Conservation (phyloP, 257 asterid species). For the Hygrophila difformis region DNA sequence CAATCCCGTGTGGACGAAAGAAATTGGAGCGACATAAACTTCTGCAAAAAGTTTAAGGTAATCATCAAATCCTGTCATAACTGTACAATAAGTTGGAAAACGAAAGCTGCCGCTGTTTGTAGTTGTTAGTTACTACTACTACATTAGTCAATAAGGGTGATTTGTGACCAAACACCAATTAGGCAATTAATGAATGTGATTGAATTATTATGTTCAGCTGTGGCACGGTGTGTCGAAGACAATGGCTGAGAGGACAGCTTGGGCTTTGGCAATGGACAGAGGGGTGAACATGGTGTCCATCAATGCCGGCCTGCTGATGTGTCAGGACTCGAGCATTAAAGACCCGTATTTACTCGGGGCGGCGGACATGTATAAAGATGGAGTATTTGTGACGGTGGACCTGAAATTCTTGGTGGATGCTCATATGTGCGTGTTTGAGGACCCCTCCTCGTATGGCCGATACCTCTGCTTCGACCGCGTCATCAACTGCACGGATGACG, state of each 20-base stretch:
- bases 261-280: constrained; percentile 98
- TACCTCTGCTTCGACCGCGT: constrained; percentile 74
- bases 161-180: too few relatives aligned
- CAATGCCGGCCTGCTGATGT: constrained; percentile 61
- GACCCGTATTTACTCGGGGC: constrained; percentile 89
- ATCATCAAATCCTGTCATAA: too few relatives aligned
- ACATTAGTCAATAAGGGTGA: too few relatives aligned
- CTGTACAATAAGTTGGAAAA: too few relatives aligned
- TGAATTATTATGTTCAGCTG: constrained; percentile 28
- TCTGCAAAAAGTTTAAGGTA: constrained; percentile 81
- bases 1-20: constrained; percentile 41
- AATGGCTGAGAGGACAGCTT: constrained; percentile 76
- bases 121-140: too few relatives aligned
- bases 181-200: too few relatives aligned
- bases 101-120: too few relatives aligned
- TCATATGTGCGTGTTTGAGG: constrained; percentile 82
- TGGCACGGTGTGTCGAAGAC: constrained; percentile 92
- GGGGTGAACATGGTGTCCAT: constrained; percentile 76
- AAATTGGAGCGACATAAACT: constrained; percentile 71
- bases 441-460: constrained; percentile 65
- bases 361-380: constrained; percentile 76
- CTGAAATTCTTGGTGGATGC: constrained; percentile 67
- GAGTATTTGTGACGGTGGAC: constrained; percentile 79
- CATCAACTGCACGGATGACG: constrained; percentile 45
- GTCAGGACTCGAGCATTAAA: constrained; percentile 49